Conservation (phyloP, 805 yeast genomes). For the Metschnikowia drakensbergensis region DNA sequence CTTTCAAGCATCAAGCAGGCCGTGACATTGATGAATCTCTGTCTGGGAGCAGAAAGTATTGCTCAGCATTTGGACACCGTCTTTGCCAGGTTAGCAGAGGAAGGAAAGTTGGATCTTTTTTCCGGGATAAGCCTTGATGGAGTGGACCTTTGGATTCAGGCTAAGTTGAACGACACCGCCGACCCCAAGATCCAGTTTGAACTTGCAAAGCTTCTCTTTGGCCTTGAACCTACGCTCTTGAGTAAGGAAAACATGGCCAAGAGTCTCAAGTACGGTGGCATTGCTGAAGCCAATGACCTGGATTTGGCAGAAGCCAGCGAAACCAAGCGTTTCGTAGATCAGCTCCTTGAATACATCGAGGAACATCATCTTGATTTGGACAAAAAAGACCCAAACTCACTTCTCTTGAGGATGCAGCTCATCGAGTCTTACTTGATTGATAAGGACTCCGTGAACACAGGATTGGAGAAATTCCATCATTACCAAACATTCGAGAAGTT, state of each 20-base stretch:
- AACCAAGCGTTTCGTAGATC: slow-evolving; percentile 3
- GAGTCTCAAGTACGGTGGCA: slow-evolving; percentile 1
- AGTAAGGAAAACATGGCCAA: slow-evolving; percentile 13
- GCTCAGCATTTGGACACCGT: not conserved
- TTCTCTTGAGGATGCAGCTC: slow-evolving; percentile 29
- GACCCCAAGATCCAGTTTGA: not conserved
- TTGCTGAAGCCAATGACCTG: not conserved
- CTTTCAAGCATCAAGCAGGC: slow-evolving; percentile 14
- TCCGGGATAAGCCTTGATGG: not conserved
- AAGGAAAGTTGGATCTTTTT: not conserved
- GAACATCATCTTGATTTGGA: slow-evolving; percentile 22
- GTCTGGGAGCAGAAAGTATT: slow-evolving; percentile 4
- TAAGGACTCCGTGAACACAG: slow-evolving; percentile 24
- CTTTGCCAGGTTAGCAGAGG: not conserved
- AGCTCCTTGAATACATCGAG: slow-evolving; percentile 22
- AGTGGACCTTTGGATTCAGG: not conserved
- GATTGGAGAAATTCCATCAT: slow-evolving; percentile 36
- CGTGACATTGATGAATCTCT: slow-evolving; percentile 11
- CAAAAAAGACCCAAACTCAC: slow-evolving; percentile 24
- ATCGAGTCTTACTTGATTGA: slow-evolving; percentile 34
- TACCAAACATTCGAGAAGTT: slow-evolving; percentile 37
- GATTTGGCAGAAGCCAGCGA: not conserved
- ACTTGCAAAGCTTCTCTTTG: slow-evolving; percentile 11
- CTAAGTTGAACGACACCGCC: not conserved
- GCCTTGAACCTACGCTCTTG: slow-evolving; percentile 12